phyloP scores from a whole-genome alignment of 305 asterid species.

The Solanum hybrid region DNA sequence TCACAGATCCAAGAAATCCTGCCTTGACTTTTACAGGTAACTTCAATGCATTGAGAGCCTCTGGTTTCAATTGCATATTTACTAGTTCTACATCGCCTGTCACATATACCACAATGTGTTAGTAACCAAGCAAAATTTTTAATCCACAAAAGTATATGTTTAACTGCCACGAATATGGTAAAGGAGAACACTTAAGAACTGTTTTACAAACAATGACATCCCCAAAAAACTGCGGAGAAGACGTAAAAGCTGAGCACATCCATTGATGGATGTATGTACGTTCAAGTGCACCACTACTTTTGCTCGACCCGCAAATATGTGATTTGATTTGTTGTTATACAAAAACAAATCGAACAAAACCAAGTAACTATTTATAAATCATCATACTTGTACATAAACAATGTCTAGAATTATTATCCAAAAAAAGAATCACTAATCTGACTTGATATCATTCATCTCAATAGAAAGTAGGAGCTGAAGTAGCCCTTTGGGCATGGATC shows the following conservation, averaged over 20 bases:
- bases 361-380: not conserved
- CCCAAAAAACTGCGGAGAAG: not conserved
- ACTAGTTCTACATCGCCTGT: conserved; percentile 89
- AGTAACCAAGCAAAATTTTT: conserved; percentile 7
- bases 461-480: not conserved
- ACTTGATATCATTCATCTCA: not conserved
- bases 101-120: conserved; percentile 8
- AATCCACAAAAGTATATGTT: not conserved
- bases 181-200: not conserved
- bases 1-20: conserved; percentile 96
- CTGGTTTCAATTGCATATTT: conserved; percentile 97
- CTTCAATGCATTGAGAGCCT: conserved; percentile 95
- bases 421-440: not conserved
- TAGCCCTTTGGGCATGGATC: not conserved
- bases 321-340: not conserved
- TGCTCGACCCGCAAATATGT: not conserved
- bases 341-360: not conserved
- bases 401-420: not conserved
- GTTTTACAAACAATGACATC: not conserved
- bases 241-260: not conserved
- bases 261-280: not conserved
- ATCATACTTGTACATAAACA: not conserved
- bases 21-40: conserved; percentile 97
- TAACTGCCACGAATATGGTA: not conserved
- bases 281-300: not conserved